Base-by-base conservation (phyloP, 140 eudicot genomes). In the Senecio squalidus region DNA sequence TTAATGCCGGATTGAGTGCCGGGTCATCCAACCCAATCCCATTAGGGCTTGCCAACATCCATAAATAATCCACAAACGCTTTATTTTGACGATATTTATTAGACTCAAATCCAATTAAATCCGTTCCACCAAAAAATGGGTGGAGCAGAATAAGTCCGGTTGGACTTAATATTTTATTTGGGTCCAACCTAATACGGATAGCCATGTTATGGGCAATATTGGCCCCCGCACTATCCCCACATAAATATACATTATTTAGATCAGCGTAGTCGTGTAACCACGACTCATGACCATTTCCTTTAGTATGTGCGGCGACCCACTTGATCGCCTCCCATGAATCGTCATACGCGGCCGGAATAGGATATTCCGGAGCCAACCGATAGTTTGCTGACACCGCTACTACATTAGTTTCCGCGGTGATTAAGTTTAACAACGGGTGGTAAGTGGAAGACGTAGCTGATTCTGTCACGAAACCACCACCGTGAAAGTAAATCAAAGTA, bases 181-280 rank as follows among this genome's bases (percentile, higher is more conserved):
- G 70, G 49, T 34, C n/a, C 16, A 29, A 36, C 27, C 70, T 51
- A n/a, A 51, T 11, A 38, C 80, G 60, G 0, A 68, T 24, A 1
- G 78, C 82, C 57, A 80, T 51, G 28, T 77, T 67, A 16, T 77
- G 85, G 20, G 80, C 78, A 0, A 84, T 77, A 20, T 55, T 80
- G 5, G 80, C 94, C 15, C 94, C 88, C 0, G 84, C 84, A 59
- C 94, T 84, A 57, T 84, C 94, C 9, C 94, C 94, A 0, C 51
- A 76, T 0, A 84, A 10, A 14, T 65, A 80, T n/a, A 84, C 80
- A 16, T 80, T 63, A 2, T 16, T 7, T 18, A 67, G 64, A 62
- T 84, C 80, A 1, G 43, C 94, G 33, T 53, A 34, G 2, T 70
- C 64, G 15, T 72, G 80, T 4, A 84, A 23, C 94, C 84, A 80